phyloP scores from a whole-genome alignment of 2,329 filamentous ascomycete genomes.

The Didymella glomerata region DNA sequence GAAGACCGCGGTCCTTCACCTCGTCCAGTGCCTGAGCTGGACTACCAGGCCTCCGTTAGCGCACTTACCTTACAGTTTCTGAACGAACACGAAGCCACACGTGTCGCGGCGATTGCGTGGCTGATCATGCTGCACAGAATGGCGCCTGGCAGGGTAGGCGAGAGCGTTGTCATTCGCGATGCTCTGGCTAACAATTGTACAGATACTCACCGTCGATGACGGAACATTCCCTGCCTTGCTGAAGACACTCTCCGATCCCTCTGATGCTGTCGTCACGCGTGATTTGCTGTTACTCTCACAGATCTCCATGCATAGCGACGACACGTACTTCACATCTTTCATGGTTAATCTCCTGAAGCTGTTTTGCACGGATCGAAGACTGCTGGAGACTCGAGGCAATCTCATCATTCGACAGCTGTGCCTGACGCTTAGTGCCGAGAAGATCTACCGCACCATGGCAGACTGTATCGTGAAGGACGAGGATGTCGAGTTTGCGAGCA shows the following conservation, averaged over 20 bases:
- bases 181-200: constrained; percentile 16
- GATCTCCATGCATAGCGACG: constrained; percentile 94
- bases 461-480: constrained; percentile 98
- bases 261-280: constrained; percentile 93
- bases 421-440: constrained; percentile 88
- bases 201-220: constrained; percentile 86
- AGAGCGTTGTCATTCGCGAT: not conserved
- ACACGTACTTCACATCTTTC: constrained; percentile 96
- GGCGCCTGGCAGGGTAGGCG: constrained; percentile 81
- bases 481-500: constrained; percentile 97
- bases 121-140: constrained; percentile 97
- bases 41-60: constrained; percentile 93
- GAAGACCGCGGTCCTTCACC: constrained; percentile 57
- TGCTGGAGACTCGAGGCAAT: constrained; percentile 92
- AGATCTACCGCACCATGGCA: constrained; percentile 93
- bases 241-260: constrained; percentile 94
- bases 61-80: constrained; percentile 92
- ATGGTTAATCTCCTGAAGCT: constrained; percentile 97
- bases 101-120: constrained; percentile 93
- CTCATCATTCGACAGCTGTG: constrained; percentile 96
- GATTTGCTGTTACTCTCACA: constrained; percentile 93
- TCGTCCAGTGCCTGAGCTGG: constrained; percentile 71
- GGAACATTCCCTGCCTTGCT: constrained; percentile 95
- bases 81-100: constrained; percentile 95
- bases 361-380: constrained; percentile 90